These are phyloP conservation scores for Ceratobasidium sp. DNA, from an alignment of 1,284 basidiomycete species.

Conservation along the genomic window DNA sequence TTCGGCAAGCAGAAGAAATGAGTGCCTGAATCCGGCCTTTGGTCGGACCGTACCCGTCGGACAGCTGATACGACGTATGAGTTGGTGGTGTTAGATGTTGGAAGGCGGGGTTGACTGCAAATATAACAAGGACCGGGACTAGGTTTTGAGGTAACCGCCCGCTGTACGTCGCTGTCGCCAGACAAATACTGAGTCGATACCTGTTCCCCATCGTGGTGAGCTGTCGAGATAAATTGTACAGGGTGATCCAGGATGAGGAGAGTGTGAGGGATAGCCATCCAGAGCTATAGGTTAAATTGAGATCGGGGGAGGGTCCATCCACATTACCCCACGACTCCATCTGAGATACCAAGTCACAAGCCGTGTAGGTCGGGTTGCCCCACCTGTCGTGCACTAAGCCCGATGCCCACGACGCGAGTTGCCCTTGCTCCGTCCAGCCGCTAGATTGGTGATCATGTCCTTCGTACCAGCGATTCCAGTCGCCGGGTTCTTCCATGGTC, in stretches of 20 bases:
- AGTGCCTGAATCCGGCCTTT: not conserved
- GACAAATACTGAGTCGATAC: not conserved
- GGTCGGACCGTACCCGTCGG: constrained; percentile 1
- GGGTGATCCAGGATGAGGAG: not conserved
- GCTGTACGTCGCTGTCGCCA: constrained; percentile 10
- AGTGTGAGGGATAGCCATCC: constrained; percentile 5
- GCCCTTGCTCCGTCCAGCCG: not conserved
- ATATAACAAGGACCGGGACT: constrained; percentile 7
- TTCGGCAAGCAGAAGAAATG: not conserved
- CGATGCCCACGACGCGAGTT: constrained; percentile 11
- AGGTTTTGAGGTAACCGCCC: not conserved
- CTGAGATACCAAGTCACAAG: not conserved
- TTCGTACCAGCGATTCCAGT: not conserved
- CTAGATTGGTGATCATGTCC: not conserved
- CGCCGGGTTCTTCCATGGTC: not conserved
- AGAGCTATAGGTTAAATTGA: not conserved
- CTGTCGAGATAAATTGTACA: constrained; percentile 17
- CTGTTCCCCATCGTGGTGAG: not conserved
- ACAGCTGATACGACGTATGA: not conserved
- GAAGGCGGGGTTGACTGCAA: constrained; percentile 23
- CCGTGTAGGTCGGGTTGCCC: not conserved
- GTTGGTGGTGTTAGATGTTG: not conserved
- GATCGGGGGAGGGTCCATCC: not conserved
- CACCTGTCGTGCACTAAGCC: not conserved
- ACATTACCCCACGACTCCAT: not conserved